These are phyloP conservation scores for Phytophthora nicotianae DNA, from an alignment of 352 stramenopile genomes.

Conservation along the genomic window DNA sequence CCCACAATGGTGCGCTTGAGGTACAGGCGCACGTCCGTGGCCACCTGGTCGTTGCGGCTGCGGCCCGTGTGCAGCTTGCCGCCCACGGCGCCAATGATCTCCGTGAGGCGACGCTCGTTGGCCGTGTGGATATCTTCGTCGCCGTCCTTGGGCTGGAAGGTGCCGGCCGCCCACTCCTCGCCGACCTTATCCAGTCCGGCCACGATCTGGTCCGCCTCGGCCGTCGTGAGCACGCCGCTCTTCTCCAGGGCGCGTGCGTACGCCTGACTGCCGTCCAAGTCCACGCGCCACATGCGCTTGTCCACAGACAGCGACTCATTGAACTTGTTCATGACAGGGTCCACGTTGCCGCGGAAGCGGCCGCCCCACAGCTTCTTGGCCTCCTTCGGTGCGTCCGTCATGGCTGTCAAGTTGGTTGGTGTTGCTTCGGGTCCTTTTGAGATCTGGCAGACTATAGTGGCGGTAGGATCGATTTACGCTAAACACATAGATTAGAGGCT, in stretches of 20 bases:
- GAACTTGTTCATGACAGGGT: conserved; percentile 98
- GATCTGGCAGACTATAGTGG: not conserved
- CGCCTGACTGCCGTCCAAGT: conserved; percentile 95
- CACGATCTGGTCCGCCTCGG: conserved; percentile 72
- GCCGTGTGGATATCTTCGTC: conserved; percentile 99
- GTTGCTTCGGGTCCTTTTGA: not conserved
- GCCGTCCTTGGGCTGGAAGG: conserved; percentile 90
- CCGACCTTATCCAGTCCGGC: conserved; percentile 36
- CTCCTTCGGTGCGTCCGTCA: conserved; percentile 41
- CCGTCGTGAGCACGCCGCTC: conserved; percentile 93
- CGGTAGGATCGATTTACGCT: not conserved
- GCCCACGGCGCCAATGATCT: conserved; percentile 96
- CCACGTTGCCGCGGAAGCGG: conserved; percentile 95
- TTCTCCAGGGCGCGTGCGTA: conserved; percentile 93
- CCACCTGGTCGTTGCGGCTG: conserved; percentile 98
- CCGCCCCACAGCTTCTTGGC: conserved; percentile 91
- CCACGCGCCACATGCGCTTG: conserved; percentile 96
- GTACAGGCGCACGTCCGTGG: conserved; percentile 97
- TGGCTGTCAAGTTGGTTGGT: conserved; percentile 4
- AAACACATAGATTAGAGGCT: not conserved
- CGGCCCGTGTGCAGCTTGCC: conserved; percentile 98
- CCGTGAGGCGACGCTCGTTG: conserved; percentile 98
- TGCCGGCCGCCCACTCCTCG: conserved; percentile 39
- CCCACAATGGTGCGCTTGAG: conserved; percentile 78
- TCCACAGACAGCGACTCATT: conserved; percentile 98